Evolutionary conservation across 2,329 filamentous ascomycete species (phyloP), one percentile per base, ranked within the genome.

Genomic region (Drechslerella coelobrocha): DNA sequence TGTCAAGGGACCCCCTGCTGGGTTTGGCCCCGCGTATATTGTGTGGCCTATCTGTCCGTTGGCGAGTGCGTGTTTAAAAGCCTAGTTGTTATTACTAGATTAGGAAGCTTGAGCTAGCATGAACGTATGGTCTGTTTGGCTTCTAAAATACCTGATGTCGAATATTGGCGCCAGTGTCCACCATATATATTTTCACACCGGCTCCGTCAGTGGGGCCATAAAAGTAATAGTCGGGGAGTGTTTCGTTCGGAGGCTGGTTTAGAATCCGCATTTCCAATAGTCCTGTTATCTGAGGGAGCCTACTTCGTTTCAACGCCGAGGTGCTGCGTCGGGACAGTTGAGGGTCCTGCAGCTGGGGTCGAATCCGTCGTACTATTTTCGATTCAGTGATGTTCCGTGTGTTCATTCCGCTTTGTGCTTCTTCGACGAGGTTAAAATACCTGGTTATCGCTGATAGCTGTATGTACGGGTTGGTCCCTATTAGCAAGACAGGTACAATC

Each of bases 211-310:
- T 52, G 10, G 41, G 34, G 43, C 48, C 41, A 39, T 48, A 48
- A 12, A 17, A 39, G 34, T 59, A 59, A 7, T 59, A n/a, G 10
- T 14, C 2, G 17, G 55, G 27, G 14, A 59, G 17, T 8, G 39
- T 23, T 39, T 59, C 41, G 26, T 48, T 48, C 2, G 41, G 55
- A 6, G 55, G 39, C 41, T 50, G 55, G 14, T n/a, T 21, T 12
- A 59, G 6, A 26, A 59, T 50, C n/a, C 55, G 26, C 41, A 59
- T 48, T 24, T 59, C 55, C 17, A 47, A n/a, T 9, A 59, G 23
- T 34, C 48, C 55, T 0, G 41, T 59, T 9, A 34, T 27, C n/a
- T 48, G 24, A 10, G 26, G 48, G 19, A 17, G n/a, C 19, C 26
- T 27, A 27, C 27, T n/a, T 56, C 53, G 19, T 56, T 45, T n/a